Evolutionary conservation across 2,329 filamentous ascomycete species (phyloP).

Genomic region (Aureobasidium vineae): DNA sequence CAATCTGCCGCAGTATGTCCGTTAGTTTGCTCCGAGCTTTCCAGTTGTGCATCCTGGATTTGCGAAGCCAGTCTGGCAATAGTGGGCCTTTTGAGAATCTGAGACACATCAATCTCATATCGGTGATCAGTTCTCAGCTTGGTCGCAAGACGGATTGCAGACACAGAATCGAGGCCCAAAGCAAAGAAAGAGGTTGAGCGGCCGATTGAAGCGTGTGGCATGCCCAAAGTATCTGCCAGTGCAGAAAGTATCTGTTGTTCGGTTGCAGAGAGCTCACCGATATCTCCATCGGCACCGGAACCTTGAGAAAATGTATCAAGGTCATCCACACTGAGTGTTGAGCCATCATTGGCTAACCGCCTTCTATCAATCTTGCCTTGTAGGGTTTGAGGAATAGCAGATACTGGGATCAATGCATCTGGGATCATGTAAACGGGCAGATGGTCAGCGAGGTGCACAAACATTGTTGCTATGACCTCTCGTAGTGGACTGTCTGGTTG

Average conservation of each 20-base stretch:
- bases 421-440: slow-evolving; percentile 80
- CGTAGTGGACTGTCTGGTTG: slow-evolving; percentile 37
- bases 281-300: slow-evolving; percentile 37
- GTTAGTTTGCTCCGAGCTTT: slow-evolving; percentile 13
- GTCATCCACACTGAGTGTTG: slow-evolving; percentile 46
- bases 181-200: slow-evolving; percentile 71
- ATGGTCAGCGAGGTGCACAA: slow-evolving; percentile 52
- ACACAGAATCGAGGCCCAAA: slow-evolving; percentile 81
- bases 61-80: slow-evolving; percentile 58
- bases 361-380: slow-evolving; percentile 72
- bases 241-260: slow-evolving; percentile 59
- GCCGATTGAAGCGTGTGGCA: slow-evolving; percentile 51
- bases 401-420: slow-evolving; percentile 67
- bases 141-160: slow-evolving; percentile 68
- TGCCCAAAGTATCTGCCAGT: slow-evolving; percentile 53
- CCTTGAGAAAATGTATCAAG: slow-evolving; percentile 46
- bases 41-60: slow-evolving; percentile 33
- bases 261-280: slow-evolving; percentile 51
- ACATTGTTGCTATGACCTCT: slow-evolving; percentile 49
- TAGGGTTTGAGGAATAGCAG: slow-evolving; percentile 65
- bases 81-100: slow-evolving; percentile 66
- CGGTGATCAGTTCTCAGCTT: slow-evolving; percentile 53
- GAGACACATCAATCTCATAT: slow-evolving; percentile 61
- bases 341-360: slow-evolving; percentile 52
- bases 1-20: not conserved